Base-by-base conservation (phyloP, 2,329 filamentous ascomycete species). In the Epichloe uncinata region DNA sequence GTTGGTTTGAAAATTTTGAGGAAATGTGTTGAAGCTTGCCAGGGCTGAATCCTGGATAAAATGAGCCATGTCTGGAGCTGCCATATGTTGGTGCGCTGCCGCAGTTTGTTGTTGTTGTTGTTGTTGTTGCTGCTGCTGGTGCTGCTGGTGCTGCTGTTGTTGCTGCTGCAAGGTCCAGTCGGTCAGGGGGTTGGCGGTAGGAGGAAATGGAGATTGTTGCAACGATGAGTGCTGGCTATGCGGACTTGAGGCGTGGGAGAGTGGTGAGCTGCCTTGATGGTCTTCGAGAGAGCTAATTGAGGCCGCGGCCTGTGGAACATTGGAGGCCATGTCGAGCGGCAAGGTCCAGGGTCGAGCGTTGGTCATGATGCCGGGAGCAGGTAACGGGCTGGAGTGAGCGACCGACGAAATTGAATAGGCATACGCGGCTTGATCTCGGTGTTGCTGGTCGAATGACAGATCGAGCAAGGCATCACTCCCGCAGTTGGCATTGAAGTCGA, bases 151-250 rank as follows among this genome's bases (percentile, higher is more conserved):
- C n/a, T n/a, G n/a, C 52, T 73, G 71, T 56, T 73, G 74, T 46
- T 75, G 73, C 55, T 77, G 74, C 50, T 77, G 73, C 47, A 83
- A 71, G 20, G 79, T 73, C 78, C 79, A 83, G 66, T 82, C 78
- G 44, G 77, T 75, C 55, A 83, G 63, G 13, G 13, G 73, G 68
- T 77, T 77, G 50, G 69, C 66, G 42, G 72, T 63, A 45, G 70
- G 65, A 58, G 75, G 73, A 60, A 73, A 79, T 4, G 77, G 75
- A 55, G 77, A 79, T 34, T 75, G 73, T 52, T 78, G 73, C 52
- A 73, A 56, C 12, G 71, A 61, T 47, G 69, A 71, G 54, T 73
- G 70, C 52, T 77, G 72, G 55, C 73, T 72, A 50, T 72, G 68
- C 38, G 73, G 73, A 58, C 75, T 79, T 45, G 76, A 74, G 54